These are phyloP conservation scores for Lactifluus echinatus DNA, from an alignment of 768 basidiomycete genomes.

Conservation along the genomic window DNA sequence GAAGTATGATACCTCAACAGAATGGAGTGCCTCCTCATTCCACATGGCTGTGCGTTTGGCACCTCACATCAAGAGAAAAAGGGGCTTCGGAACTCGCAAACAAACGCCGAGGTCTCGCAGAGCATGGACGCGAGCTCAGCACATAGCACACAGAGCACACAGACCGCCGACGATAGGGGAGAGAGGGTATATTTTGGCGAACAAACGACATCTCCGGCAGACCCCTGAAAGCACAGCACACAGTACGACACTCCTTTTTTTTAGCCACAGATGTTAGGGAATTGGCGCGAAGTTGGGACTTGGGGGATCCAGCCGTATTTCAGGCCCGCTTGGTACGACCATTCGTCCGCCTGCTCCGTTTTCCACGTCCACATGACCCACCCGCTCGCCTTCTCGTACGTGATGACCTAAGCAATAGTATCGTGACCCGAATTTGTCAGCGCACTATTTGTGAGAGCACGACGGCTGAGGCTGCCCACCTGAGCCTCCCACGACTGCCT, in stretches of 20 bases:
- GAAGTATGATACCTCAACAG: neutral
- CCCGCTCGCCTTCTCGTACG: slow-evolving; percentile 59
- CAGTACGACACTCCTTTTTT: neutral
- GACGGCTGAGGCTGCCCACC: too few relatives aligned
- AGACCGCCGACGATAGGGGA: neutral
- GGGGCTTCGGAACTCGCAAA: neutral
- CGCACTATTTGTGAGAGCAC: neutral
- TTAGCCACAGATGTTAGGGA: slow-evolving; percentile 53
- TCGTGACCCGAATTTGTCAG: neutral
- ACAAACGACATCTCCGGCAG: too few relatives aligned
- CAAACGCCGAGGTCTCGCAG: neutral
- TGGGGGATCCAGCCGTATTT: slow-evolving; percentile 78
- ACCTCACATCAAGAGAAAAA: neutral
- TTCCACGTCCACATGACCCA: slow-evolving; percentile 88
- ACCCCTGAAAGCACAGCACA: too few relatives aligned
- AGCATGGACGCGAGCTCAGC: neutral
- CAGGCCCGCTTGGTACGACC: slow-evolving; percentile 81
- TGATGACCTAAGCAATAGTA: slow-evolving; percentile 28
- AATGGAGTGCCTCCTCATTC: neutral
- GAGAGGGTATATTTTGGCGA: neutral
- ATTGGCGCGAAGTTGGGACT: slow-evolving; percentile 40
- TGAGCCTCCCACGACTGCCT: slow-evolving; percentile 82
- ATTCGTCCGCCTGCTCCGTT: slow-evolving; percentile 75
- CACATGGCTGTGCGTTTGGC: neutral
- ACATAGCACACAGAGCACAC: neutral